Evolutionary conservation across 1,139 yeast species (phyloP), one percentile per base, ranked within the genome.

Genomic region (Magnusiomyces suaveolens): DNA sequence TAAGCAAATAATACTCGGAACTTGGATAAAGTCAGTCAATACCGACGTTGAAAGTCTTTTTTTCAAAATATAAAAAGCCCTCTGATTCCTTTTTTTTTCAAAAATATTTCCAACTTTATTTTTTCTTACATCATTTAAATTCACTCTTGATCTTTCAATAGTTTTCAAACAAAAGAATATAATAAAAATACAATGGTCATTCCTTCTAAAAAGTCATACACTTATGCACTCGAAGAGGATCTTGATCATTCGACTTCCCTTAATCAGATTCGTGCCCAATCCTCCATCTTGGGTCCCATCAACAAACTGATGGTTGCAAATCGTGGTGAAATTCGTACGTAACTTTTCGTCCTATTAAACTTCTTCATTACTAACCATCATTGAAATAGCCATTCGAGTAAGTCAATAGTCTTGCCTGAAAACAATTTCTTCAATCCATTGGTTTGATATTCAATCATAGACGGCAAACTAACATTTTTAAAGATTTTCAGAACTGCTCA

Each of bases 401-500:
- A 10, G 44, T 46, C 12, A 14, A 44, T n/a, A n/a, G 46, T 52
- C 20, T 21, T 24, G 16, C 24, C 8, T 50, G 21, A 39, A n/a
- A 20, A n/a, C n/a, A n/a, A n/a, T n/a, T n/a, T n/a, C n/a, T n/a
- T 48, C 23, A 18, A 24, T 43, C 38, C 18, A 18, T 6, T 23
- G 12, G 21, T 2, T 32, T 18, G 36, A 14, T 3, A 18, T 25
- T 6, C n/a, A n/a, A n/a, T n/a, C n/a, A n/a, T n/a, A n/a, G n/a
- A n/a, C n/a, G n/a, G n/a, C n/a, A n/a, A n/a, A 29, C 12, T 12
- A 29, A 29, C 12, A 29, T 6, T 29, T 29, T 29, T 29, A 6
- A 6, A 29, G 33, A 82, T 92, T 69, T 94, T 92, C 73, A 81
- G 98, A 74, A 85, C 97, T 41, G 98, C 98, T 59, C 98, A 94